A percentile compares a stretch with the other conserved stretches of the same genome.
phyloP scores from a whole-genome alignment of 1,139 yeast species.

The Suhomyces bribrorum region DNA sequence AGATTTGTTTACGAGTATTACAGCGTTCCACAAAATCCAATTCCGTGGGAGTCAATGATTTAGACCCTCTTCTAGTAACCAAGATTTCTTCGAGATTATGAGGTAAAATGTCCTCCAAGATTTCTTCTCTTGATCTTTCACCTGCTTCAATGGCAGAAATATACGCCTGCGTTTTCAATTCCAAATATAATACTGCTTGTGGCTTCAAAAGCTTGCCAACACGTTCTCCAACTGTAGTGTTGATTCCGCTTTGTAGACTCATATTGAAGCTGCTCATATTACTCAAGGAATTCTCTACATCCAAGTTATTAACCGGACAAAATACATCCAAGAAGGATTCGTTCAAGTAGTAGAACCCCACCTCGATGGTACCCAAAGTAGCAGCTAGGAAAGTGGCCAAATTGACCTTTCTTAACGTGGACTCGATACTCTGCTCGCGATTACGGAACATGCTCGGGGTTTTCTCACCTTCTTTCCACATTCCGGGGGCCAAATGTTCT shows the following conservation, averaged over 20 bases:
- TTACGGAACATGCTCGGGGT: slow-evolving; percentile 60
- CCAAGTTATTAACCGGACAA: slow-evolving; percentile 60
- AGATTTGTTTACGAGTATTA: slow-evolving; percentile 61
- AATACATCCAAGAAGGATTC: slow-evolving; percentile 83
- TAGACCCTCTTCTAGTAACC: slow-evolving; percentile 44
- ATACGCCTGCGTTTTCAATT: slow-evolving; percentile 91
- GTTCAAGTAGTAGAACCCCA: slow-evolving; percentile 84
- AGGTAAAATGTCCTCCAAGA: slow-evolving; percentile 78
- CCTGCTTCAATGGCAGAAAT: slow-evolving; percentile 83
- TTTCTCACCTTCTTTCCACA: slow-evolving; percentile 64
- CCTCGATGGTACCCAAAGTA: slow-evolving; percentile 77
- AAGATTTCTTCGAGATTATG: slow-evolving; percentile 58
- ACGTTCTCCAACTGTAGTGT: slow-evolving; percentile 42
- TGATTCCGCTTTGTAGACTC: slow-evolving; percentile 41
- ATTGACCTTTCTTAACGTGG: slow-evolving; percentile 79
- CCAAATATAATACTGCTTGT: slow-evolving; percentile 77
- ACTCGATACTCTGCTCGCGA: slow-evolving; percentile 64
- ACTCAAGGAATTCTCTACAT: slow-evolving; percentile 43
- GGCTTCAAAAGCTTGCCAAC: slow-evolving; percentile 70
- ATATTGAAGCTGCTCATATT: slow-evolving; percentile 37
- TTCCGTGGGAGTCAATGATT: slow-evolving; percentile 64
- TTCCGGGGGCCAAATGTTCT: slow-evolving; percentile 61
- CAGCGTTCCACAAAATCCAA: slow-evolving; percentile 71
- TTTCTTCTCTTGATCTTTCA: slow-evolving; percentile 65
- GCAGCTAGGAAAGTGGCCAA: slow-evolving; percentile 86